These are phyloP conservation scores for Hyaloscypha bicolor DNA, from an alignment of 495 filamentous ascomycete species.

Conservation along the genomic window DNA sequence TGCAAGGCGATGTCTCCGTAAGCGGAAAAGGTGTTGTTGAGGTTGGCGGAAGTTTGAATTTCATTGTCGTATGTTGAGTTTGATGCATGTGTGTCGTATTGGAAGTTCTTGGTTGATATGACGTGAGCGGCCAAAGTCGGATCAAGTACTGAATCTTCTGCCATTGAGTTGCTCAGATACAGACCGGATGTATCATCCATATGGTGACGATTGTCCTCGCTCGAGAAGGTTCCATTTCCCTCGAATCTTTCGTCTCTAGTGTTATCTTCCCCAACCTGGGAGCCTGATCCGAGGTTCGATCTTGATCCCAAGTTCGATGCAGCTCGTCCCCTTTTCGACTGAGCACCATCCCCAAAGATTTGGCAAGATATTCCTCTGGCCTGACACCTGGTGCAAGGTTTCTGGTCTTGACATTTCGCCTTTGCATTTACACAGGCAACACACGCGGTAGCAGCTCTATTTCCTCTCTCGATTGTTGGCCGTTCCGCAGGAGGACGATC, in stretches of 20 bases:
- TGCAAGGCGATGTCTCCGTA: neutral
- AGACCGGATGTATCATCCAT: neutral
- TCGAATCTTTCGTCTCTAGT: neutral
- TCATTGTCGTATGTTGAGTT: neutral
- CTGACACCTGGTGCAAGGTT: conserved; percentile 27
- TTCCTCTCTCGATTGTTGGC: neutral
- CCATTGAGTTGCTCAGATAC: neutral
- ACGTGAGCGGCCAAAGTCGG: neutral
- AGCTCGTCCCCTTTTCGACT: neutral
- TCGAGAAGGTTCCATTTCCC: neutral
- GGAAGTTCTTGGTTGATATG: neutral
- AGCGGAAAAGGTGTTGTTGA: neutral
- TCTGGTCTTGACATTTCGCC: conserved; percentile 53
- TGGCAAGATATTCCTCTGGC: neutral
- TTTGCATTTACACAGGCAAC: neutral
- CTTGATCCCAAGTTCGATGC: neutral
- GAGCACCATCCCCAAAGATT: neutral
- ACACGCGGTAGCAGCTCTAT: neutral
- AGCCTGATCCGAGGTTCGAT: neutral
- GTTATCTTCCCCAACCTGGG: neutral
- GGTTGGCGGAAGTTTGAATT: neutral
- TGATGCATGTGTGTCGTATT: neutral
- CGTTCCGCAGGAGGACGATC: neutral
- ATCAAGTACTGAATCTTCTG: neutral
- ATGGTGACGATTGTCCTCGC: neutral